These are phyloP conservation scores for Hymenoscyphus salicellus DNA, from an alignment of 2,329 filamentous ascomycete genomes.

Conservation along the genomic window DNA sequence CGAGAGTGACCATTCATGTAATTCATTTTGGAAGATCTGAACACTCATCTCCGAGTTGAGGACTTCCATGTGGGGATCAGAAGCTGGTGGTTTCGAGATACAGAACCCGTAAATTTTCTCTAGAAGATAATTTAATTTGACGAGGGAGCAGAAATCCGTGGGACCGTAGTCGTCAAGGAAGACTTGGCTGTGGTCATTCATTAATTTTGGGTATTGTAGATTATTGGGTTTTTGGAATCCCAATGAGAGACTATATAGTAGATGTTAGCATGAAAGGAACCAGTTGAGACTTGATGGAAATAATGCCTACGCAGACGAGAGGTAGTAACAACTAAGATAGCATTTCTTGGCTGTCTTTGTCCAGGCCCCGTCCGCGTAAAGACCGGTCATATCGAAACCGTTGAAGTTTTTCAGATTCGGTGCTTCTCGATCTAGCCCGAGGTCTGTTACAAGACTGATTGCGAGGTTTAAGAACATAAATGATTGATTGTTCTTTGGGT, in stretches of 20 bases:
- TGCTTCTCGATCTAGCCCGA: conserved; percentile 32
- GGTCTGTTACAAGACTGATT: conserved; percentile 35
- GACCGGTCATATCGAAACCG: conserved; percentile 21
- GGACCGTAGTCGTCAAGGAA: conserved; percentile 17
- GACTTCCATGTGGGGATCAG: conserved; percentile 18
- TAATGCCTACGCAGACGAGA: conserved; percentile 29
- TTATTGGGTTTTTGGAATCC: conserved; percentile 31
- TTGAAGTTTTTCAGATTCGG: conserved; percentile 24
- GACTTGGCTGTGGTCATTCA: conserved; percentile 21
- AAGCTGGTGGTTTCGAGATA: conserved; percentile 6
- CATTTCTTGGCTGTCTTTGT: conserved; percentile 29
- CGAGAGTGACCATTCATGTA: conserved; percentile 27
- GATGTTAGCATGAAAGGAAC: conserved; percentile 7
- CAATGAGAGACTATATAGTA: conserved; percentile 18
- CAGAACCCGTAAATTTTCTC: conserved; percentile 22
- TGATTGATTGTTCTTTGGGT: conserved; percentile 31
- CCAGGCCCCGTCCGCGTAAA: conserved; percentile 23
- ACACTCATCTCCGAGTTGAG: conserved; percentile 28
- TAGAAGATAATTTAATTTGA: conserved; percentile 25
- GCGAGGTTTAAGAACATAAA: conserved; percentile 36
- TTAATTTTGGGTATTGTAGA: conserved; percentile 26
- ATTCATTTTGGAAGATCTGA: conserved; percentile 27
- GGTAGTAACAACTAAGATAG: conserved; percentile 35
- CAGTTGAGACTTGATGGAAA: no score
- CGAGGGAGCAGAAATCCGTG: conserved; percentile 19